Conservation (phyloP, 2,329 filamentous ascomycete genomes). For the Sphaceloma murrayae region DNA sequence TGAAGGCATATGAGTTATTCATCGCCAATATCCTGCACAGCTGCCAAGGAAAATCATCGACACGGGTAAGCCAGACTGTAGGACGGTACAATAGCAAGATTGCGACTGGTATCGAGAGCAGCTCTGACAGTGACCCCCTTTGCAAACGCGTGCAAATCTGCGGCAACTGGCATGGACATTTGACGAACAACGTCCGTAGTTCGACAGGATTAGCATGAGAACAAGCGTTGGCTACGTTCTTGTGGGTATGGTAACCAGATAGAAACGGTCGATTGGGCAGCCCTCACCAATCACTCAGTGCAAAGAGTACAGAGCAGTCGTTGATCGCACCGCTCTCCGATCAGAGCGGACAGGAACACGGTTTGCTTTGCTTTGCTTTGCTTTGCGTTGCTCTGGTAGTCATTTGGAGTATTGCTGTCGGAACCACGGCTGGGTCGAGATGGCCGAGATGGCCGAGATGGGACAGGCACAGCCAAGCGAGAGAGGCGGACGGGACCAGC, state of each 20-base stretch:
- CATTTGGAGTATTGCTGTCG: too few species aligned
- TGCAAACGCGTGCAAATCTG: too few species aligned
- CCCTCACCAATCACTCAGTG: too few species aligned
- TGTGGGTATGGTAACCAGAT: slow-evolving; percentile 12
- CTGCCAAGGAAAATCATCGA: too few species aligned
- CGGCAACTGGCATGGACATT: too few species aligned
- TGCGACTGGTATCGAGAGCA: too few species aligned
- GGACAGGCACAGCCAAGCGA: neutral
- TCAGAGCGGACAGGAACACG: neutral
- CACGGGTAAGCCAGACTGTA: too few species aligned
- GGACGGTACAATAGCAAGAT: too few species aligned
- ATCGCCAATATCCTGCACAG: too few species aligned
- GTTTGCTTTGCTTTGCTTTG: too few species aligned
- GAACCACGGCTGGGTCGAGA: neutral
- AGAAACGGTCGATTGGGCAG: slow-evolving; percentile 4
- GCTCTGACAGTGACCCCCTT: neutral
- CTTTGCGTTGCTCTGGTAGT: too few species aligned
- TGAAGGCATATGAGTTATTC: too few species aligned
- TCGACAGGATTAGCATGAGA: slow-evolving; percentile 1
- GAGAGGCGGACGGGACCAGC: neutral
- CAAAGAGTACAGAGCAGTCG: neutral
- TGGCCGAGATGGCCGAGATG: neutral
- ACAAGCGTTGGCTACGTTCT: slow-evolving; percentile 3
- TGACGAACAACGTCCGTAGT: neutral
- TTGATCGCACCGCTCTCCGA: neutral